phyloP scores from a whole-genome alignment of 2,329 filamentous ascomycete species.

The Zasmidium cellare region DNA sequence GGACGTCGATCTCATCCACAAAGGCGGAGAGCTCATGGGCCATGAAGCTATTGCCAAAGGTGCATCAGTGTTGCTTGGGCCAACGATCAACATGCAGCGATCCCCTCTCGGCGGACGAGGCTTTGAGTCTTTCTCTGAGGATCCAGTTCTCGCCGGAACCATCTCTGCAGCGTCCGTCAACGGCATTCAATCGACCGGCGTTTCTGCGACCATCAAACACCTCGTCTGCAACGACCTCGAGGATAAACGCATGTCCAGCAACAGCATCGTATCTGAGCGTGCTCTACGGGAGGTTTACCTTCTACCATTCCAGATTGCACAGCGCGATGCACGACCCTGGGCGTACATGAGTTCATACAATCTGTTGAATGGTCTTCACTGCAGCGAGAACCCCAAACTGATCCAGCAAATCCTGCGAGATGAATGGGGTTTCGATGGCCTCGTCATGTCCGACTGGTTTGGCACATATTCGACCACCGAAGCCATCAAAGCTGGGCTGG shows the following conservation, averaged over 20 bases:
- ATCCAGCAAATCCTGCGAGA: conserved; percentile 68
- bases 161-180: conserved; percentile 62
- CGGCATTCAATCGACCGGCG: conserved; percentile 69
- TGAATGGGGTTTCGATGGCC: conserved; percentile 65
- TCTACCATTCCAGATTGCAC: conserved; percentile 72
- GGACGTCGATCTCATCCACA: conserved; percentile 68
- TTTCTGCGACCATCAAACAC: conserved; percentile 78
- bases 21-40: conserved; percentile 70
- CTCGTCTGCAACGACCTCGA: conserved; percentile 75
- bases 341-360: conserved; percentile 75
- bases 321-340: conserved; percentile 67
- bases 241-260: conserved; percentile 64
- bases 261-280: conserved; percentile 65
- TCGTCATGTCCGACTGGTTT: conserved; percentile 72
- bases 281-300: conserved; percentile 70
- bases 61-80: conserved; percentile 71
- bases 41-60: conserved; percentile 72
- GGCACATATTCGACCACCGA: conserved; percentile 70
- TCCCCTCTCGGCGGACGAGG: conserved; percentile 81
- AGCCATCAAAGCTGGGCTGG: conserved; percentile 71
- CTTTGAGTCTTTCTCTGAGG: conserved; percentile 85
- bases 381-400: conserved; percentile 64
- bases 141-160: conserved; percentile 74
- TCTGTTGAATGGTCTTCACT: conserved; percentile 70
- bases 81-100: conserved; percentile 79